Evolutionary conservation across 2,329 filamentous ascomycete species (phyloP).

Genomic region (Onygena corvina): DNA sequence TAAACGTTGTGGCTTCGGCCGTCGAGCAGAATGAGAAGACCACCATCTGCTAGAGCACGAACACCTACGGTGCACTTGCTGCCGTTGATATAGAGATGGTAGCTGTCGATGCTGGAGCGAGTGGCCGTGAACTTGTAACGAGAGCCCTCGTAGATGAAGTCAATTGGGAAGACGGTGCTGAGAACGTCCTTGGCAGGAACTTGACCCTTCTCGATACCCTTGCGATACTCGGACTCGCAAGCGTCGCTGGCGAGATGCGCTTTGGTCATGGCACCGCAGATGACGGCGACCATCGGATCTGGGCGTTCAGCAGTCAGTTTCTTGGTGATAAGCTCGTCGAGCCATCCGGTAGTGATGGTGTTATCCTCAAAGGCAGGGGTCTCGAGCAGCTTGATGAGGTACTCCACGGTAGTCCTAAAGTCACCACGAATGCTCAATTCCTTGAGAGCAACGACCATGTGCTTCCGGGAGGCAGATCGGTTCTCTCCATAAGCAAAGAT

Average conservation of each 20-base stretch:
- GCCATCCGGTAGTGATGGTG: conserved; percentile 97
- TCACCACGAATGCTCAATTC: conserved; percentile 99
- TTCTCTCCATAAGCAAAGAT: conserved; percentile 99
- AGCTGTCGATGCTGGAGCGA: conserved; percentile 80
- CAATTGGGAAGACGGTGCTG: conserved; percentile 93
- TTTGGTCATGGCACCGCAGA: conserved; percentile 89
- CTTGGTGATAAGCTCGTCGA: conserved; percentile 96
- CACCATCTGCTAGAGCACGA: conserved; percentile 83
- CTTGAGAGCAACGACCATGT: conserved; percentile 98
- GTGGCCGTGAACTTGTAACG: conserved; percentile 98
- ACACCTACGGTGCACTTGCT: conserved; percentile 92
- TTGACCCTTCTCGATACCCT: conserved; percentile 89
- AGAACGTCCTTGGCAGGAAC: conserved; percentile 92
- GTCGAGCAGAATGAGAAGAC: conserved; percentile 76
- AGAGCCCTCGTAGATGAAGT: conserved; percentile 95
- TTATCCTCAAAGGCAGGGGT: conserved; percentile 98
- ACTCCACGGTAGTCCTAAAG: conserved; percentile 96
- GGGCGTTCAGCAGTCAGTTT: conserved; percentile 93
- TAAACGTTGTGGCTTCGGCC: conserved; percentile 96
- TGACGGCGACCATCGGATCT: conserved; percentile 82
- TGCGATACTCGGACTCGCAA: conserved; percentile 75
- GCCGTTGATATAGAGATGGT: conserved; percentile 97
- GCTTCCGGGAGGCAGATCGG: conserved; percentile 86
- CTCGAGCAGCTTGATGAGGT: conserved; percentile 95
- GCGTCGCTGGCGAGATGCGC: conserved; percentile 87